Percentiles rank a stretch among this genome's conserved stretches.
phyloP scores from a whole-genome alignment of 306 rosid species.

The Neltuma alba region DNA sequence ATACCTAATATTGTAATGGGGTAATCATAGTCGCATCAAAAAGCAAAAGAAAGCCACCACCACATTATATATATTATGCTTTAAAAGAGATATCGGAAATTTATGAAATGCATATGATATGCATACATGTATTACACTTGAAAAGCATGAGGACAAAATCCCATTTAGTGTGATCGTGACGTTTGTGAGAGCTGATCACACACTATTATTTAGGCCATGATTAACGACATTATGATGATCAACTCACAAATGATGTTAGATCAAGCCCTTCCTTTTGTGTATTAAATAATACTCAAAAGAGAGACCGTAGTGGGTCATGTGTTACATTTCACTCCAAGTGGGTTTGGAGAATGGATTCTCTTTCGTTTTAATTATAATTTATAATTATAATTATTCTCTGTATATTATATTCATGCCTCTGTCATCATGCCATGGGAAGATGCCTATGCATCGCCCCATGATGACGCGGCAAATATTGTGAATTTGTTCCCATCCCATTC shows the following conservation, averaged over 20 bases:
- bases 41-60: conserved; percentile 16
- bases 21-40: conserved; percentile 37
- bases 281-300: conserved; percentile 17
- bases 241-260: conserved; percentile 35
- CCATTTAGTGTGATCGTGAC: conserved; percentile 1
- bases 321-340: conserved; percentile 41
- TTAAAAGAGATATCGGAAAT: neutral
- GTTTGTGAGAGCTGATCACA: conserved; percentile 25
- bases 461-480: conserved; percentile 41
- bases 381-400: too few species aligned
- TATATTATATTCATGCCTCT: too few species aligned
- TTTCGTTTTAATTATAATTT: neutral
- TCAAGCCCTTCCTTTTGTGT: conserved; percentile 13
- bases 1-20: conserved; percentile 31
- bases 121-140: neutral
- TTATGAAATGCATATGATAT: conserved; percentile 3
- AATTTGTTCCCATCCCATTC: conserved; percentile 48
- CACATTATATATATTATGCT: too few species aligned
- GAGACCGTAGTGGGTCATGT: conserved; percentile 45
- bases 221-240: conserved; percentile 17
- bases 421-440: conserved; percentile 15
- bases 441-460: conserved; percentile 16
- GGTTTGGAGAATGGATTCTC: conserved; percentile 48
- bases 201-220: conserved; percentile 30
- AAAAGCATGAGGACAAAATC: conserved; percentile 26